Conservation (phyloP, 163 green algal species). For the Scenedesmus sp. region DNA sequence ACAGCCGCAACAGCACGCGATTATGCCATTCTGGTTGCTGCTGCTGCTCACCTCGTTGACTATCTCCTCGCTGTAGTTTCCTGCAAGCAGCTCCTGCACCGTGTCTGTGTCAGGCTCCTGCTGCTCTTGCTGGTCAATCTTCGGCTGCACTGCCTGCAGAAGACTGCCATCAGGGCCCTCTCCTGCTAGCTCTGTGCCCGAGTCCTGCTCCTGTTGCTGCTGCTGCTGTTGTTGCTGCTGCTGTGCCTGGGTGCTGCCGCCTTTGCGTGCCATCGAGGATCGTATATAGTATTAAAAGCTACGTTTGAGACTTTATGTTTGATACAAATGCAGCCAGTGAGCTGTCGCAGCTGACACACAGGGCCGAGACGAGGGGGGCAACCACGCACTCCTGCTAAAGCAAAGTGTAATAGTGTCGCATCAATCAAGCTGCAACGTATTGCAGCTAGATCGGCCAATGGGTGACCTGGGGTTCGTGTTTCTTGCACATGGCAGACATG, state of each 20-base stretch:
- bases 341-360: background rate
- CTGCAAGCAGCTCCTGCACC: constrained; percentile 20
- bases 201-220: constrained; percentile 4
- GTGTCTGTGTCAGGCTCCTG: background rate
- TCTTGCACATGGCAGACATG: background rate
- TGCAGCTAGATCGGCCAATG: background rate
- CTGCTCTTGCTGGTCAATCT: background rate
- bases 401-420: background rate
- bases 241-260: background rate
- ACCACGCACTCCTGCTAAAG: background rate
- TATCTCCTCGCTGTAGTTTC: constrained; percentile 33
- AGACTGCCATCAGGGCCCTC: background rate
- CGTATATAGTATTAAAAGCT: background rate
- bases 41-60: constrained; percentile 30
- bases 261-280: background rate
- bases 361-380: background rate
- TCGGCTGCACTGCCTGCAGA: background rate
- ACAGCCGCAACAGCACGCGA: background rate
- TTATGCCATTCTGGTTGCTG: background rate
- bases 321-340: background rate
- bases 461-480: background rate
- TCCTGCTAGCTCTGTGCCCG: background rate
- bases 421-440: background rate
- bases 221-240: background rate
- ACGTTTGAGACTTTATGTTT: background rate